These are phyloP conservation scores for Streptanthus diversifolius DNA, from an alignment of 345 rosid genomes.

Conservation along the genomic window DNA sequence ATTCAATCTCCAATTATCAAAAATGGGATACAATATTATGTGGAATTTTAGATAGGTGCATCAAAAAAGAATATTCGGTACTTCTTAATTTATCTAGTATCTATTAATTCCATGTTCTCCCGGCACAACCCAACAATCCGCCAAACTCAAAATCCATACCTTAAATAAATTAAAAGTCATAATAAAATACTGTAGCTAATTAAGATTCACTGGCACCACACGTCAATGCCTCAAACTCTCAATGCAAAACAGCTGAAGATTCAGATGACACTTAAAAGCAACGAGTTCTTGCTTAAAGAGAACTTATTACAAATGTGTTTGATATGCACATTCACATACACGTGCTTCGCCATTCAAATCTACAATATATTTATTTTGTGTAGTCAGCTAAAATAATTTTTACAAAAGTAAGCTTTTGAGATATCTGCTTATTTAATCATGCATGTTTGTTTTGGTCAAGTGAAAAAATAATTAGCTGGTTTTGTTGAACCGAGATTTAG, in stretches of 20 bases:
- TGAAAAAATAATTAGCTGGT: background rate
- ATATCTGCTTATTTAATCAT: background rate
- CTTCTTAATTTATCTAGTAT: background rate
- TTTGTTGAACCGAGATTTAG: conserved; percentile 11
- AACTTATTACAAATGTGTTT: background rate
- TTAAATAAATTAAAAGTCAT: background rate
- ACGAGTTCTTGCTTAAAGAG: background rate
- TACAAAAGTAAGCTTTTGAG: background rate
- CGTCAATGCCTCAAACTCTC: background rate
- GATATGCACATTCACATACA: background rate
- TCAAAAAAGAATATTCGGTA: background rate
- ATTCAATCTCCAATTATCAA: background rate
- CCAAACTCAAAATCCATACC: background rate
- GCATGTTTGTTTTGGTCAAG: background rate
- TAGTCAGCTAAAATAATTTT: background rate
- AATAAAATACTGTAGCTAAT: background rate
- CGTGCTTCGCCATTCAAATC: background rate
- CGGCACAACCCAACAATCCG: background rate
- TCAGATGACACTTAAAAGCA: background rate
- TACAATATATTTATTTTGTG: background rate
- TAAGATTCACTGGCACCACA: background rate
- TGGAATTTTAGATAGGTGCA: background rate
- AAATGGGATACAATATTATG: background rate
- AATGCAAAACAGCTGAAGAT: background rate
- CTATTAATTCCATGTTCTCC: background rate